phyloP scores from a whole-genome alignment of 2,329 filamentous ascomycete genomes.

The Pseudocercospora cruenta region DNA sequence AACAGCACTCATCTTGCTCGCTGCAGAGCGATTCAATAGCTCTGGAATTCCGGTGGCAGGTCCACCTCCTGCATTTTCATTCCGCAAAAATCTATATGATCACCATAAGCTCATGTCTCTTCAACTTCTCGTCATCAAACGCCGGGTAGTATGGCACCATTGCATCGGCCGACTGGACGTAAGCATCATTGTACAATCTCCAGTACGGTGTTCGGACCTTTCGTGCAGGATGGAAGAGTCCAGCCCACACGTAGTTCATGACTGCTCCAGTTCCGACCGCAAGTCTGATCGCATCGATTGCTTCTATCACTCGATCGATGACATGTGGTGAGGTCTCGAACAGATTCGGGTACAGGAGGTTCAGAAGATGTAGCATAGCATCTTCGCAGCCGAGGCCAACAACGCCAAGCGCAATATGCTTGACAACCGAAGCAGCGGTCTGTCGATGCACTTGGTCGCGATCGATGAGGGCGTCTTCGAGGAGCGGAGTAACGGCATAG shows the following conservation, averaged over 20 bases:
- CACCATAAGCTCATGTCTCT: constrained; percentile 58
- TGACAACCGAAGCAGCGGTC: constrained; percentile 94
- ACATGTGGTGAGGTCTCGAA: constrained; percentile 98
- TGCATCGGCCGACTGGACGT: constrained; percentile 88
- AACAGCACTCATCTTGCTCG: neutral
- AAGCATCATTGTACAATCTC: constrained; percentile 95
- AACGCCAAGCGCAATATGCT: constrained; percentile 96
- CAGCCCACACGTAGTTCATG: constrained; percentile 98
- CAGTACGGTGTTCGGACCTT: constrained; percentile 96
- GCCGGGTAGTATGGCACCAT: constrained; percentile 97
- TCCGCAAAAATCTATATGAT: constrained; percentile 19
- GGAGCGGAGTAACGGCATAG: constrained; percentile 91
- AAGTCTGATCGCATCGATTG: constrained; percentile 93
- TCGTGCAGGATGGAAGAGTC: constrained; percentile 92
- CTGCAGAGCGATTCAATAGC: neutral
- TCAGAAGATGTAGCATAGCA: constrained; percentile 96
- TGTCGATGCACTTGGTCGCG: constrained; percentile 97
- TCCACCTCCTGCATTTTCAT: neutral
- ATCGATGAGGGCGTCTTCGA: constrained; percentile 96
- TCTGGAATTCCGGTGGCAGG: neutral
- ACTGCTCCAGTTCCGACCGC: constrained; percentile 89
- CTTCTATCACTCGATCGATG: constrained; percentile 96
- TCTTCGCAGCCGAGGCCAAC: constrained; percentile 97
- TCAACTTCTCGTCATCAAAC: constrained; percentile 76
- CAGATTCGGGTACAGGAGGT: constrained; percentile 92